Base-by-base conservation (phyloP, 352 stramenopile genomes). In the Phytophthora agathidicida region DNA sequence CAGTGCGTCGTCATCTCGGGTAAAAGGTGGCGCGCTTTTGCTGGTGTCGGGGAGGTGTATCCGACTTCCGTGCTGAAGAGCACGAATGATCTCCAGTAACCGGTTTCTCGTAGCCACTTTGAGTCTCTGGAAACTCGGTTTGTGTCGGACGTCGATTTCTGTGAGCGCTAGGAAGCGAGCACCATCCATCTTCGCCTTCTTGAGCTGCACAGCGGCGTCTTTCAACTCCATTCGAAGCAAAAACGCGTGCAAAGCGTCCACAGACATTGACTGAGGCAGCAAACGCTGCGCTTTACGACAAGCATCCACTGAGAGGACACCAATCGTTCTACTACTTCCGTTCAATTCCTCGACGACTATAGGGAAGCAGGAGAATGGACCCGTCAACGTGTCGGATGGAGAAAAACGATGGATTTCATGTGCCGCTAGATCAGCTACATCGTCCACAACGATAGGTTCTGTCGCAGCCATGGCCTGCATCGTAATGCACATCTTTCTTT, bases 181-280 rank as follows among this genome's bases (percentile, higher is more conserved):
- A 2, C 80, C 80, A 14, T 74, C 55, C 20, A 90, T 58, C 14
- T 72, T 71, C 10, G 73, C 63, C 10, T 68, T 73, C 2, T 56
- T 66, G 14, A 92, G 45, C 35, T 89, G 76, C 2, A 49, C 17
- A 0, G 83, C 80, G 7, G 73, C 78, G 7, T 90, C 78, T 7
- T 70, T 54, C 11, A 85, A 54, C 24, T 77, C 63, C 71, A 85
- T 80, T 13, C 71, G 71, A n/a, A 64, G 27, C 2, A 94, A 55
- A 47, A 94, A 89, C 2, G 60, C 77, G 33, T 64, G 52, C 20
- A 94, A 37, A 8, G 60, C 58, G 5, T 61, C 46, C 0, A 69
- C 24, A 0, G 83, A 84, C 85, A 94, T 91, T 9, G 80, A 62
- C 14, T 85, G 77, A 1, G 85, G 75, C 7, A 66, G 68, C n/a